Evolutionary conservation across 257 asterid species (phyloP).

Genomic region (Echium plantagineum): DNA sequence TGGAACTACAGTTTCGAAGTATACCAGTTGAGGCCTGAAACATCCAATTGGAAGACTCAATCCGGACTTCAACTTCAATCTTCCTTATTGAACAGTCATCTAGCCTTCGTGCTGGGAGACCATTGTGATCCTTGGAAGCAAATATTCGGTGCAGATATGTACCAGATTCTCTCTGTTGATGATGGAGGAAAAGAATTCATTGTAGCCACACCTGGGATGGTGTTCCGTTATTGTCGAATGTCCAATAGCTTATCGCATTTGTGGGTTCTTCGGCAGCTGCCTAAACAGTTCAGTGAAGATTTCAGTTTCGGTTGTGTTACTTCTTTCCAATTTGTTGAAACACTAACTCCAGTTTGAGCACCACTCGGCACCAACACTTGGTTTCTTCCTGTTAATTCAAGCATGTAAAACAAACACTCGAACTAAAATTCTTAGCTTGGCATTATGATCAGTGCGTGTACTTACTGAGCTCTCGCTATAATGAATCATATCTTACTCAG

Average conservation of each 20-base stretch:
- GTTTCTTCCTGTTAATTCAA: too few relatives aligned
- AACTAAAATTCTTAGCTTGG: too few relatives aligned
- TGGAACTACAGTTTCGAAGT: not conserved
- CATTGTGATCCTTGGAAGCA: too few relatives aligned
- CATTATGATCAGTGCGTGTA: too few relatives aligned
- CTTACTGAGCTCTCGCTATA: too few relatives aligned
- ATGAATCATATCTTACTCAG: too few relatives aligned
- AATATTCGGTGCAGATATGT: not conserved
- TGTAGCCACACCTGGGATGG: not conserved
- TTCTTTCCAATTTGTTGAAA: not conserved
- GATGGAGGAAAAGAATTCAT: not conserved
- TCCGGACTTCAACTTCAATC: not conserved
- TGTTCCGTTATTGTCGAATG: not conserved
- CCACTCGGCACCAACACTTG: too few relatives aligned
- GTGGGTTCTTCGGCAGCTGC: not conserved
- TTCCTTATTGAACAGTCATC: too few relatives aligned
- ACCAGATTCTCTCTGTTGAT: not conserved
- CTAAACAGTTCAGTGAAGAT: not conserved
- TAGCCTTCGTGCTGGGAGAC: too few relatives aligned
- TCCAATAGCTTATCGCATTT: not conserved
- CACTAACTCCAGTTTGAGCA: not conserved
- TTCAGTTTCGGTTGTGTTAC: not conserved
- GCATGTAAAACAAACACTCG: too few relatives aligned
- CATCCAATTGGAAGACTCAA: not conserved
- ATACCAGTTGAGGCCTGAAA: not conserved